phyloP scores from a whole-genome alignment of 495 filamentous ascomycete genomes.

The Trichoderma asperelloides region DNA sequence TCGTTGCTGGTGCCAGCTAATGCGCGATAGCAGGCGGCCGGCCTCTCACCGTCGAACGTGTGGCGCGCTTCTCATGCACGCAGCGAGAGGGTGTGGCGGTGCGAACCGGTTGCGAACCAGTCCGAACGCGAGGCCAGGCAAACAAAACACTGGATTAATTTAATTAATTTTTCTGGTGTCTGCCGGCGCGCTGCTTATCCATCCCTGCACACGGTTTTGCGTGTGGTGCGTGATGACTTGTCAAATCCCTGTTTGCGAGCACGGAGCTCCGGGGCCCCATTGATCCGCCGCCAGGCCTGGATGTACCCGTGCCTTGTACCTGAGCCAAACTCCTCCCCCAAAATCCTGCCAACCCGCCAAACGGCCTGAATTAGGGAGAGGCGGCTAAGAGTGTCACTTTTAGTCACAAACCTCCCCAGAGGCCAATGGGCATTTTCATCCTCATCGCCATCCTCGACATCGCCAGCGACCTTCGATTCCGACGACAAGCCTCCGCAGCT shows the following conservation, averaged over 20 bases:
- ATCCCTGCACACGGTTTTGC: background rate
- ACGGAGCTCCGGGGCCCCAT: constrained; percentile 5
- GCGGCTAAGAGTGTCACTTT: too few species aligned
- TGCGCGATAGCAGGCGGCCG: background rate
- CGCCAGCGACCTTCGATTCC: background rate
- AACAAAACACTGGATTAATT: too few species aligned
- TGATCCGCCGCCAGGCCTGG: background rate
- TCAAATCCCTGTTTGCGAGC: background rate
- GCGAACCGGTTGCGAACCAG: constrained; percentile 1
- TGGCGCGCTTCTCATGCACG: background rate
- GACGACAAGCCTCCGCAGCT: background rate
- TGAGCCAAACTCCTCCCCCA: background rate
- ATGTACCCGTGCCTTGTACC: background rate
- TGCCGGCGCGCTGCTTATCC: background rate
- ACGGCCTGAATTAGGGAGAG: background rate
- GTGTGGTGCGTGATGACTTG: background rate
- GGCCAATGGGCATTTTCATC: background rate
- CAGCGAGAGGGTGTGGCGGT: background rate
- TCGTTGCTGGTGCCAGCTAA: background rate
- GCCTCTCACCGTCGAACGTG: constrained; percentile 4
- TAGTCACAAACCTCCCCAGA: too few species aligned
- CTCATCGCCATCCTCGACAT: background rate
- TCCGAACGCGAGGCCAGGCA: background rate
- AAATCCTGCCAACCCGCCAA: background rate
- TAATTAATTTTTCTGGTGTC: background rate